These are phyloP conservation scores for Bryoglossum gracile DNA, from an alignment of 495 filamentous ascomycete species.

Conservation along the genomic window DNA sequence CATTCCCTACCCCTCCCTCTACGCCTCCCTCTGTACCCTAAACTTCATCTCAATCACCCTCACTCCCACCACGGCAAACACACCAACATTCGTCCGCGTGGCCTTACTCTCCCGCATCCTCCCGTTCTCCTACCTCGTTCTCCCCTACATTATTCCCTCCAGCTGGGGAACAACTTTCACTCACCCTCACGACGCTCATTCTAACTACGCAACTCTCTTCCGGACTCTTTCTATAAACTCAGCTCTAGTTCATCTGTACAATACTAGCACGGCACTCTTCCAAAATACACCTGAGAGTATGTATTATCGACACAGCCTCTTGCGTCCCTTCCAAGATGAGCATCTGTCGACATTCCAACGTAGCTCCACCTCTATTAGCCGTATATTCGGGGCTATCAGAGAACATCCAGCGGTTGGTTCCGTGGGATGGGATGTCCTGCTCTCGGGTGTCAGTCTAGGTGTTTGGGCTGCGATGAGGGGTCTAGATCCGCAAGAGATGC, in stretches of 20 bases:
- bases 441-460: conserved; percentile 43
- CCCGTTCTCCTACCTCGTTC: conserved; percentile 40
- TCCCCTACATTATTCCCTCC: conserved; percentile 35
- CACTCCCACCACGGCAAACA: conserved; percentile 40
- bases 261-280: conserved; percentile 29
- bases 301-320: conserved; percentile 37
- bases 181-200: conserved; percentile 33
- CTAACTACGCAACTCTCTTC: conserved; percentile 35
- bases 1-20: conserved; percentile 36
- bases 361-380: conserved; percentile 33
- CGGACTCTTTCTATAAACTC: conserved; percentile 31
- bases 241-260: conserved; percentile 32
- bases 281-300: conserved; percentile 36
- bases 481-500: conserved; percentile 36
- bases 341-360: conserved; percentile 35
- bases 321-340: conserved; percentile 34
- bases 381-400: conserved; percentile 28
- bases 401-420: conserved; percentile 44
- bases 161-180: conserved; percentile 34
- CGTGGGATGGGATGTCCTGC: conserved; percentile 43
- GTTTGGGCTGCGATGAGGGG: conserved; percentile 46
- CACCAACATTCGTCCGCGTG: conserved; percentile 37
- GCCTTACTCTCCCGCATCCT: conserved; percentile 37
- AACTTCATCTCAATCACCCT: conserved; percentile 37
- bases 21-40: conserved; percentile 33